Base-by-base conservation (phyloP, 1,284 basidiomycete species). In the Pseudozyma pruni region DNA sequence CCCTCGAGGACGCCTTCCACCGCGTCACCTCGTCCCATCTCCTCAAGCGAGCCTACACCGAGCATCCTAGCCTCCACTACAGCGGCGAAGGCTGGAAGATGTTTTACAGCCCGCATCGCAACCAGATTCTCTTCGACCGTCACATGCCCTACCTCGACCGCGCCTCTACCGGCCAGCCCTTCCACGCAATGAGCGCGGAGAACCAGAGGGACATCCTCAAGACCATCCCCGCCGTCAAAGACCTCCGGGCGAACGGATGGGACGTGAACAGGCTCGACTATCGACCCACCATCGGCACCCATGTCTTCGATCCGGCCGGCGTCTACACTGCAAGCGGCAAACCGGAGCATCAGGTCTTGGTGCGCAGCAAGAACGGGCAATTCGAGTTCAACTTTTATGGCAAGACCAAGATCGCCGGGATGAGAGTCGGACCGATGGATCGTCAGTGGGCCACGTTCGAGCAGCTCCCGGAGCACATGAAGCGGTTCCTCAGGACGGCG, bases 41-140 rank as follows among this genome's bases (percentile, higher is more conserved):
- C 29, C 38, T 3, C 20, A 49, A 49, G 47, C 39, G 46, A 43
- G 27, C 22, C 16, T 27, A n/a, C 9, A 47, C 16, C 22, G 3
- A 23, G 3, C 33, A 35, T 23, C n/a, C 22, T 4, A 5, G 17
- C 2, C 5, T 39, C 8, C 11, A 16, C 8, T 39, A 49, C 25
- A 7, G 11, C 8, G 47, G 47, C 17, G 37, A 49, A 19, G 47
- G 37, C 22, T 49, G 37, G 37, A 23, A 14, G 2, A 20, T 38
- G 10, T 16, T 23, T 33, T 19, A 33, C 14, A 8, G 11, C 17
- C 6, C 10, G n/a, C 17, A 17, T 17, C 10, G 14, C 9, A 8
- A 13, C 8, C 14, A 29, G 13, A 31, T 31, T 17, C 5, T 27
- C 4, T 27, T 48, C 37, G 5, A 14, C 20, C 17, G 8, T 11